A percentile compares a stretch with the other conserved stretches of the same genome.
These are phyloP conservation scores for Cyclotella kingstonii DNA, from an alignment of 108 stramenopile genomes.

Conservation along the genomic window DNA sequence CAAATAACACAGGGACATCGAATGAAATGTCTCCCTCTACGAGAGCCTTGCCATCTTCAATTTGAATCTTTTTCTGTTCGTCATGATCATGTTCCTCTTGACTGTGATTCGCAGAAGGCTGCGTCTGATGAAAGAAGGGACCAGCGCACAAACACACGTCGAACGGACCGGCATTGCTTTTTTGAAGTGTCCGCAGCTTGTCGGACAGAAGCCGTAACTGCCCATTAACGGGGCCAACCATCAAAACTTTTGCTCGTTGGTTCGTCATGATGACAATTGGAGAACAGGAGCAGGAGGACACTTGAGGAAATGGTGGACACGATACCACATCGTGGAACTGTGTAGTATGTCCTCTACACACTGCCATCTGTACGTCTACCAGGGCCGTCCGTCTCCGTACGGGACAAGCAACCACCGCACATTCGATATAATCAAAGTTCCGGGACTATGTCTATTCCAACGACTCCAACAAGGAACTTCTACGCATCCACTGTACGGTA, in stretches of 20 bases:
- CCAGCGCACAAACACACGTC: slow-evolving; percentile 77
- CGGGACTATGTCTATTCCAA: too few relatives aligned
- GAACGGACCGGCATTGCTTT: slow-evolving; percentile 83
- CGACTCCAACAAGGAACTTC: too few relatives aligned
- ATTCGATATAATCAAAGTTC: too few relatives aligned
- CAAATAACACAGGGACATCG: slow-evolving; percentile 44
- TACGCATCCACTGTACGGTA: too few relatives aligned
- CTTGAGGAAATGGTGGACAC: too few relatives aligned
- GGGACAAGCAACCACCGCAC: too few relatives aligned
- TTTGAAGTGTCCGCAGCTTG: slow-evolving; percentile 60
- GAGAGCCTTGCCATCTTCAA: slow-evolving; percentile 15
- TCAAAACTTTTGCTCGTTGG: slow-evolving; percentile 54
- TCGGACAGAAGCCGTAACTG: slow-evolving; percentile 44
- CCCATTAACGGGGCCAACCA: slow-evolving; percentile 65
- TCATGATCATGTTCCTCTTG: background rate
- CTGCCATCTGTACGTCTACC: too few relatives aligned
- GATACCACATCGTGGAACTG: too few relatives aligned
- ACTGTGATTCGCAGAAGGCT: background rate
- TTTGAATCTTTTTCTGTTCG: background rate
- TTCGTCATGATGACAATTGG: background rate
- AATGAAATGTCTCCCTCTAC: slow-evolving; percentile 11
- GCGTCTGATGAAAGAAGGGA: slow-evolving; percentile 34
- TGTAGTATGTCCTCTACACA: too few relatives aligned
- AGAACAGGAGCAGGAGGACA: too few relatives aligned
- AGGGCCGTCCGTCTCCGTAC: too few relatives aligned